A percentile compares a stretch with the other conserved stretches of the same genome.
Conservation (phyloP, 1,284 basidiomycete genomes). For the Cerioporus squamosus region DNA sequence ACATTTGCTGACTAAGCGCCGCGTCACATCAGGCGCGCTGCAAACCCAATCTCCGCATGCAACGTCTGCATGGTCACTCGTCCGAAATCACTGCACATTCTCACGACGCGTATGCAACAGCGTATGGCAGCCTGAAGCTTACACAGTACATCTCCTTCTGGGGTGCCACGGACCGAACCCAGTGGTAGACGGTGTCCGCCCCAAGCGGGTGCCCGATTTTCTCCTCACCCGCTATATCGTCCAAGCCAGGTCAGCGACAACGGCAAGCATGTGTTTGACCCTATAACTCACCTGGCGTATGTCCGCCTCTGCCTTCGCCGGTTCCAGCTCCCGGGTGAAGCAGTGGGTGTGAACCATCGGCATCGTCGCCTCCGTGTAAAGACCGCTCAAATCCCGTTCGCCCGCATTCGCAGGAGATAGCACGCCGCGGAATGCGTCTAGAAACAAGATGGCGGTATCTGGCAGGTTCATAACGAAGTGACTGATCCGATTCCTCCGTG, state of each 20-base stretch:
- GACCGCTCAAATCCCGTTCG: constrained; percentile 41
- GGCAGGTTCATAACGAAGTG: constrained; percentile 99
- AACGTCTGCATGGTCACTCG: background rate
- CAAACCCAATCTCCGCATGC: constrained; percentile 9
- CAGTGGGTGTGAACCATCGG: constrained; percentile 97
- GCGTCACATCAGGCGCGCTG: background rate
- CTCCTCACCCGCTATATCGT: constrained; percentile 68
- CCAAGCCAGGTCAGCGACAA: constrained; percentile 10
- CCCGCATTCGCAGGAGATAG: constrained; percentile 45
- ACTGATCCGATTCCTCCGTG: constrained; percentile 60
- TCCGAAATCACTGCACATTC: background rate
- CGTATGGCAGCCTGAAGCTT: constrained; percentile 82
- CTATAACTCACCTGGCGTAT: constrained; percentile 73
- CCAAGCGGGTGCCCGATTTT: constrained; percentile 63
- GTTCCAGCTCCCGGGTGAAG: constrained; percentile 90
- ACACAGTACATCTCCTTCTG: constrained; percentile 99
- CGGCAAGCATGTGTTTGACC: constrained; percentile 1
- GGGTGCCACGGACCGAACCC: constrained; percentile 93
- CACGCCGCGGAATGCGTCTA: constrained; percentile 86
- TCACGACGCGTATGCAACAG: constrained; percentile 46
- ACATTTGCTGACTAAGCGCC: constrained; percentile 26
- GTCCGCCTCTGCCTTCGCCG: constrained; percentile 69
- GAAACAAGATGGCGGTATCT: constrained; percentile 87
- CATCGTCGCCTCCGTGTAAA: constrained; percentile 59
- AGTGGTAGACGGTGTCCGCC: constrained; percentile 64